phyloP scores from a whole-genome alignment of 192 early-diverging fungal genomes.

The Podila epicladia region DNA sequence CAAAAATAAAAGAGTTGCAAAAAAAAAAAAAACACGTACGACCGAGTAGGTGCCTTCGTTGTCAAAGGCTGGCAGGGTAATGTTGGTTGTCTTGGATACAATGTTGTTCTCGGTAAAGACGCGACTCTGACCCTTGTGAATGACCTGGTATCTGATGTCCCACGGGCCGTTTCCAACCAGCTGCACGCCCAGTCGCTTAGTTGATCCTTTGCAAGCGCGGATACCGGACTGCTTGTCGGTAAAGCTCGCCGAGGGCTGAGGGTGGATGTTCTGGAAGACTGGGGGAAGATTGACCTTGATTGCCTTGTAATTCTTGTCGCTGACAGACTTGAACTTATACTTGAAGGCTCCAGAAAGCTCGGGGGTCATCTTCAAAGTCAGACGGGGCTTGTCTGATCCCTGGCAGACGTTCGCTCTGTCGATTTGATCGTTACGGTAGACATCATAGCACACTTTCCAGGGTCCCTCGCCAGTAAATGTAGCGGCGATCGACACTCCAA shows the following conservation, averaged over 20 bases:
- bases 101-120: conserved; percentile 21
- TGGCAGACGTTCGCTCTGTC: conserved; percentile 15
- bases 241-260: conserved; percentile 38
- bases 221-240: conserved; percentile 6
- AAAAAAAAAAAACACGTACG: conserved; percentile 1
- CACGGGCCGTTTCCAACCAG: conserved; percentile 37
- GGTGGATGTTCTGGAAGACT: conserved; percentile 42
- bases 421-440: conserved; percentile 15
- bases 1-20: background rate
- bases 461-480: conserved; percentile 49
- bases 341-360: conserved; percentile 23
- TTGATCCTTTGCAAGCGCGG: conserved; percentile 27
- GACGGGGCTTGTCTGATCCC: conserved; percentile 25
- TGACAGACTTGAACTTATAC: conserved; percentile 40
- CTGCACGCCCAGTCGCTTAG: conserved; percentile 21
- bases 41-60: conserved; percentile 36
- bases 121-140: conserved; percentile 20
- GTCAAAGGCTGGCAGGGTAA: conserved; percentile 36
- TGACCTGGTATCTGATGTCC: conserved; percentile 44
- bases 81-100: conserved; percentile 9
- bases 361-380: conserved; percentile 39
- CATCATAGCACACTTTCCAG: conserved; percentile 42
- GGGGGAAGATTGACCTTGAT: conserved; percentile 25
- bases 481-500: conserved; percentile 38
- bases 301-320: conserved; percentile 34